Evolutionary conservation across 768 basidiomycete genomes (phyloP).

Genomic region (Paxillus ammoniavirescens): DNA sequence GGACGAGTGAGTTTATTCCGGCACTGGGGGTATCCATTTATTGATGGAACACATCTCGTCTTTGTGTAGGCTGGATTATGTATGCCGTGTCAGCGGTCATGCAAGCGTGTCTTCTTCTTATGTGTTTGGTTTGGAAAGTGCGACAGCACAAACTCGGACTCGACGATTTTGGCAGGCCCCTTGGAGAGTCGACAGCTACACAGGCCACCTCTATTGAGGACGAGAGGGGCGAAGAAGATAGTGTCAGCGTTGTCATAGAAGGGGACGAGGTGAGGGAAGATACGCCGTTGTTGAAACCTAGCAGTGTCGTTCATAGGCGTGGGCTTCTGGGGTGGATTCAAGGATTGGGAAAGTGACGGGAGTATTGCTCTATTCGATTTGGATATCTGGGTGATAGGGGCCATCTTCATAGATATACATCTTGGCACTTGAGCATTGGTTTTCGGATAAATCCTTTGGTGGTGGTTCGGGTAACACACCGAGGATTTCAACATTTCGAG

Average conservation of each 20-base stretch:
- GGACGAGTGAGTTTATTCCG: conserved; percentile 60
- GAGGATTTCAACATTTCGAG: too few relatives aligned
- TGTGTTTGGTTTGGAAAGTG: conserved; percentile 85
- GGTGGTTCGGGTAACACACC: too few relatives aligned
- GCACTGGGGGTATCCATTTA: not conserved
- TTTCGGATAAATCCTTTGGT: too few relatives aligned
- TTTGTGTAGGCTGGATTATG: conserved; percentile 66
- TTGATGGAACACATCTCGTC: not conserved
- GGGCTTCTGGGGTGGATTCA: conserved; percentile 26
- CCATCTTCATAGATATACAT: not conserved
- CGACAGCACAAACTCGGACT: conserved; percentile 73
- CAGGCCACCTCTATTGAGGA: not conserved
- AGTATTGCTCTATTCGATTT: too few relatives aligned
- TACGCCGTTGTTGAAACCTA: conserved; percentile 24
- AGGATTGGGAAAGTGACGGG: conserved; percentile 12
- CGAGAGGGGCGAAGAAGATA: conserved; percentile 6
- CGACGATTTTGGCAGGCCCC: conserved; percentile 84
- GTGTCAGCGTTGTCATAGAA: conserved; percentile 21
- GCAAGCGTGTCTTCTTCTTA: conserved; percentile 75
- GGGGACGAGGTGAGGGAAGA: conserved; percentile 16
- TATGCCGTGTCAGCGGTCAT: conserved; percentile 81
- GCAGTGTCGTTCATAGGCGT: conserved; percentile 15
- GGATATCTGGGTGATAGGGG: not conserved
- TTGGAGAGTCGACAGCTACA: conserved; percentile 15
- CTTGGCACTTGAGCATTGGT: not conserved